Conservation (phyloP, 164 flowering plant species). For the Berberis vulgaris region DNA sequence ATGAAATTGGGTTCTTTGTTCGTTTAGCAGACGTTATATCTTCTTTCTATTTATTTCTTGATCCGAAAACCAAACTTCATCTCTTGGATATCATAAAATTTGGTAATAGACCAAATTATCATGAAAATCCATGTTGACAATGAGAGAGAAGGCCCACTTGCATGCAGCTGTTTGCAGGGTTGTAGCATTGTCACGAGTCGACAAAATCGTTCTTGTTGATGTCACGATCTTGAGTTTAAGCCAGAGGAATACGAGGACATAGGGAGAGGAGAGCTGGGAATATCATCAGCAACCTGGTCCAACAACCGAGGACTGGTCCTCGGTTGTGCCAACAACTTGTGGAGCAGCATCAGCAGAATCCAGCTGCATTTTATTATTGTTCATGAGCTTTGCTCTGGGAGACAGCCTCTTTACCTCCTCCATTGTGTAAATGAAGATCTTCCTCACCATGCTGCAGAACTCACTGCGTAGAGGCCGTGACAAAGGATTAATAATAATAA, state of each 20-base stretch:
- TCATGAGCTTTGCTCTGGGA: slow-evolving; percentile 45
- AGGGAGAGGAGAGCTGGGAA: not conserved
- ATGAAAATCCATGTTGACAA: too few relatives aligned
- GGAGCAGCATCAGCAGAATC: not conserved
- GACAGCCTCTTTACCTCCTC: slow-evolving; percentile 69
- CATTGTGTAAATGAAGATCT: slow-evolving; percentile 60
- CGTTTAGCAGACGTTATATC: too few relatives aligned
- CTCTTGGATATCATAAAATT: too few relatives aligned
- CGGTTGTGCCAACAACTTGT: not conserved
- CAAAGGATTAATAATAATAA: too few relatives aligned
- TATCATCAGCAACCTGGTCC: not conserved
- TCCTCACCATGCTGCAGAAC: slow-evolving; percentile 84
- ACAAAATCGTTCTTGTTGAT: too few relatives aligned
- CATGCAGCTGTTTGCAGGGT: too few relatives aligned
- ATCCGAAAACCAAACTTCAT: too few relatives aligned
- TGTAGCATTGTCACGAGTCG: too few relatives aligned
- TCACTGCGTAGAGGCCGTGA: slow-evolving; percentile 36
- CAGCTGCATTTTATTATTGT: not conserved
- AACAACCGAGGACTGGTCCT: slow-evolving; percentile 1
- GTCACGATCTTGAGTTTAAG: not conserved
- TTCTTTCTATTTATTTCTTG: too few relatives aligned
- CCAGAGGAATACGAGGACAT: not conserved
- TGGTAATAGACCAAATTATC: too few relatives aligned
- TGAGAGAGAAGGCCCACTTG: too few relatives aligned
- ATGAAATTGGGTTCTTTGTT: too few relatives aligned